Percentiles rank a stretch among this genome's conserved stretches.
Evolutionary conservation across 805 yeast species (phyloP).

Genomic region (Saturnispora gosingensis): DNA sequence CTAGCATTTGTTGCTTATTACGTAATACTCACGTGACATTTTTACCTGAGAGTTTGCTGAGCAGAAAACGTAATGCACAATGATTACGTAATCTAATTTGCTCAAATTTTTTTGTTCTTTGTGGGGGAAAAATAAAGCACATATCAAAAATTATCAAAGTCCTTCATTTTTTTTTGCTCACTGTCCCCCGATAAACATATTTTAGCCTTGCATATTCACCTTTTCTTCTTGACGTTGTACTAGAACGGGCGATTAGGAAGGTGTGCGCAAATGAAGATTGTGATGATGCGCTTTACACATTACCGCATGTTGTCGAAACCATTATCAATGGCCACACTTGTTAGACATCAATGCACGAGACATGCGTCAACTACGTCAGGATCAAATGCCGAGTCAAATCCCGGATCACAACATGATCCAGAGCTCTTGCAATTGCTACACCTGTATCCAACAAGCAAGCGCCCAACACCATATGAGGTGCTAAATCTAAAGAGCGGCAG

Average conservation of each 20-base stretch:
- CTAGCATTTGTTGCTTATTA: not conserved
- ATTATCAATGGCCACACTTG: not conserved
- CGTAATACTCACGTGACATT: not conserved
- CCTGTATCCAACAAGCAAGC: constrained; percentile 35
- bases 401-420: constrained; percentile 13
- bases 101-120: too few species aligned
- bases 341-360: not conserved
- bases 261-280: not conserved
- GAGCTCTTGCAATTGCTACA: constrained; percentile 20
- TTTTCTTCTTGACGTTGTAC: too few species aligned
- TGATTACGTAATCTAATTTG: not conserved
- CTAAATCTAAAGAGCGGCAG: constrained; percentile 34
- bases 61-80: not conserved
- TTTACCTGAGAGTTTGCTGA: too few species aligned
- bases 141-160: not conserved
- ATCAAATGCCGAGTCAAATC: constrained; percentile 2
- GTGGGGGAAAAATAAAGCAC: not conserved
- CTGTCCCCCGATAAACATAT: not conserved
- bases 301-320: not conserved
- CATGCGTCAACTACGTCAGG: not conserved
- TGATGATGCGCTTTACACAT: not conserved
- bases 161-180: not conserved
- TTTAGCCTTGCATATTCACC: too few species aligned
- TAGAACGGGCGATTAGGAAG: too few species aligned
- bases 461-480: constrained; percentile 67